Evolutionary conservation across 1,284 basidiomycete genomes (phyloP).

Genomic region (Leccinum huronense): DNA sequence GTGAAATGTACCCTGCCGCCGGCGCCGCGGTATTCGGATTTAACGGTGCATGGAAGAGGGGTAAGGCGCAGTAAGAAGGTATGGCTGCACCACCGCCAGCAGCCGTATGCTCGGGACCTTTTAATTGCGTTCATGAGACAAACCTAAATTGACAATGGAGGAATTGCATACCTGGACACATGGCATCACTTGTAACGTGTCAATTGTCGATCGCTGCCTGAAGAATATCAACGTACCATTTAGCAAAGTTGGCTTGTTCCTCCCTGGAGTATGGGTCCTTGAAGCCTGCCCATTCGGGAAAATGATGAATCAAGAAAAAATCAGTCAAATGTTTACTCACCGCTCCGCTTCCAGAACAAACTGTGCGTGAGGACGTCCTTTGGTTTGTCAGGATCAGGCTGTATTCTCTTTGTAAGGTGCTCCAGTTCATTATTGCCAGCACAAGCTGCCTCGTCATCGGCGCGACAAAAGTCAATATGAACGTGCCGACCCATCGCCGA

Average conservation of each 20-base stretch:
- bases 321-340: constrained; percentile 29
- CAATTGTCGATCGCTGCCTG: not conserved
- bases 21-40: constrained; percentile 28
- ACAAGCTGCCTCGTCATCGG: no score
- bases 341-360: constrained; percentile 56
- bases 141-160: not conserved
- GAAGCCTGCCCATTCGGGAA: constrained; percentile 21
- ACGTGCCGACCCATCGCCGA: no score
- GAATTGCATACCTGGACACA: constrained; percentile 39
- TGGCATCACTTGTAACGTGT: constrained; percentile 43
- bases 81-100: constrained; percentile 40
- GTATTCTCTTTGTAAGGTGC: no score
- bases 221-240: constrained; percentile 41
- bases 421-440: no score
- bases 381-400: constrained; percentile 45
- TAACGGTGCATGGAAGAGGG: constrained; percentile 52
- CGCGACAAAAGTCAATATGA: constrained; percentile 52
- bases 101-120: constrained; percentile 48
- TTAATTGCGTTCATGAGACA: constrained; percentile 1
- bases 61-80: constrained; percentile 55
- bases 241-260: constrained; percentile 51
- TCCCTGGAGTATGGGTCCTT: constrained; percentile 59
- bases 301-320: not conserved
- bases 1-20: constrained; percentile 50
- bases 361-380: constrained; percentile 58